Conservation (phyloP, 495 filamentous ascomycete genomes). For the Penicillium paradoxum region DNA sequence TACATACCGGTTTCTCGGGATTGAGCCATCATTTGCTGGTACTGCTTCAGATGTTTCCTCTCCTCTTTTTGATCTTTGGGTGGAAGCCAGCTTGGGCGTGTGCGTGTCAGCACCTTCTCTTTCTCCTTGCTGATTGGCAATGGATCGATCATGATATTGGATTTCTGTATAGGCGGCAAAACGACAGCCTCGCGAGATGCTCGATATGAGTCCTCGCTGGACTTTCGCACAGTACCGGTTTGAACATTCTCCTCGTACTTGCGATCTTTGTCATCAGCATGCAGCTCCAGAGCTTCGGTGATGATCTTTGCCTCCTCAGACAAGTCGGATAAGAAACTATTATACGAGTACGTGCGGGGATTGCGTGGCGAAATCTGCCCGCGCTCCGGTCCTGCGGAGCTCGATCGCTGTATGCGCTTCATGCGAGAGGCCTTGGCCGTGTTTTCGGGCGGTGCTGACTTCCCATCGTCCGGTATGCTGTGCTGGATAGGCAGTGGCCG, state of each 20-base stretch:
- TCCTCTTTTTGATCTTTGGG: conserved; percentile 93
- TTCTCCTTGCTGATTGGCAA: conserved; percentile 95
- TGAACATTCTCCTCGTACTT: conserved; percentile 48
- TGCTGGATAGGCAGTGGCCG: conserved; percentile 42
- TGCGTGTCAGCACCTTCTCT: conserved; percentile 83
- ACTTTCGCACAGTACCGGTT: conserved; percentile 41
- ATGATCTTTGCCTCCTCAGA: conserved; percentile 84
- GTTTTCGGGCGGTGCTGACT: conserved; percentile 12
- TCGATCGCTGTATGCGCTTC: conserved; percentile 32
- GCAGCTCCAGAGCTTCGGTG: conserved; percentile 82
- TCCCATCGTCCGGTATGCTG: conserved; percentile 24
- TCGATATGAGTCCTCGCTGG: conserved; percentile 51
- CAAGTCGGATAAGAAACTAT: conserved; percentile 67
- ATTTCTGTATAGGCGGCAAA: conserved; percentile 76
- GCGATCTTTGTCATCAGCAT: conserved; percentile 62
- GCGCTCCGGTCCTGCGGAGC: conserved; percentile 42
- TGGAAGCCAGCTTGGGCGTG: conserved; percentile 90
- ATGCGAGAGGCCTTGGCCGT: conserved; percentile 34
- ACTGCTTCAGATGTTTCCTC: conserved; percentile 83
- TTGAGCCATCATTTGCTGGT: conserved; percentile 86
- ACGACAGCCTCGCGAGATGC: conserved; percentile 52
- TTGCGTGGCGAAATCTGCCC: conserved; percentile 46
- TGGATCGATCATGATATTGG: conserved; percentile 94
- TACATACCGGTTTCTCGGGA: conserved; percentile 65
- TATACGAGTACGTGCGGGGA: conserved; percentile 80